Percentiles rank a stretch among this genome's conserved stretches.
Evolutionary conservation across 2,329 filamentous ascomycete species (phyloP).

Genomic region (Cladosporium cucumerinum): DNA sequence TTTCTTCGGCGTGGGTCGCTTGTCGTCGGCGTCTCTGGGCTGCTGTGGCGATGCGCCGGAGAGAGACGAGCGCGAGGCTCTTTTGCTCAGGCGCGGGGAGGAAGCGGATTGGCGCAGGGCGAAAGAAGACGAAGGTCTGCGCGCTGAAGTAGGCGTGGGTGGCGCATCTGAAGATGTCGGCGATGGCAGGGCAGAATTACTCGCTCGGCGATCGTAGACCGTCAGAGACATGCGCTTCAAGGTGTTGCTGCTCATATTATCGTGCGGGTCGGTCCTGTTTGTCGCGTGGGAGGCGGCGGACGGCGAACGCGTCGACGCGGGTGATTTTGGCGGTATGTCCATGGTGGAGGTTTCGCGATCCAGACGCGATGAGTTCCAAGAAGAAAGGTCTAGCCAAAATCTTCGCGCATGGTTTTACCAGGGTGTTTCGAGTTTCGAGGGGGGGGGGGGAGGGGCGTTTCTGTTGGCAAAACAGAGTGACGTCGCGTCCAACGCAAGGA

Average conservation of each 20-base stretch:
- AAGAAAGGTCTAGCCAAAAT: background rate
- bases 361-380: background rate
- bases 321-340: slow-evolving; percentile 11
- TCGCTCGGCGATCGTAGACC: slow-evolving; percentile 11
- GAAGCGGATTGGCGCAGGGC: slow-evolving; percentile 17
- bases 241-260: slow-evolving; percentile 17
- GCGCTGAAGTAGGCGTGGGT: slow-evolving; percentile 6
- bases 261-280: background rate
- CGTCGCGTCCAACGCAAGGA: slow-evolving; percentile 8
- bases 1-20: slow-evolving; percentile 32
- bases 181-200: slow-evolving; percentile 6
- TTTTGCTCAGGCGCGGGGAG: slow-evolving; percentile 22
- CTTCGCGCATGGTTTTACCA: background rate
- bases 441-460: background rate
- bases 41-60: slow-evolving; percentile 18
- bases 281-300: slow-evolving; percentile 10
- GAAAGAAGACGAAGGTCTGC: slow-evolving; percentile 11
- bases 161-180: slow-evolving; percentile 19
- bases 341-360: slow-evolving; percentile 6
- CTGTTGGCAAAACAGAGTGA: slow-evolving; percentile 5
- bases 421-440: no score
- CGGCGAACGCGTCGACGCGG: slow-evolving; percentile 6
- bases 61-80: slow-evolving; percentile 29
- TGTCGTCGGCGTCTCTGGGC: slow-evolving; percentile 23
- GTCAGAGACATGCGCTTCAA: slow-evolving; percentile 15